These are phyloP conservation scores for Aspergillus japonicus DNA, from an alignment of 2,329 filamentous ascomycete genomes.

Conservation along the genomic window DNA sequence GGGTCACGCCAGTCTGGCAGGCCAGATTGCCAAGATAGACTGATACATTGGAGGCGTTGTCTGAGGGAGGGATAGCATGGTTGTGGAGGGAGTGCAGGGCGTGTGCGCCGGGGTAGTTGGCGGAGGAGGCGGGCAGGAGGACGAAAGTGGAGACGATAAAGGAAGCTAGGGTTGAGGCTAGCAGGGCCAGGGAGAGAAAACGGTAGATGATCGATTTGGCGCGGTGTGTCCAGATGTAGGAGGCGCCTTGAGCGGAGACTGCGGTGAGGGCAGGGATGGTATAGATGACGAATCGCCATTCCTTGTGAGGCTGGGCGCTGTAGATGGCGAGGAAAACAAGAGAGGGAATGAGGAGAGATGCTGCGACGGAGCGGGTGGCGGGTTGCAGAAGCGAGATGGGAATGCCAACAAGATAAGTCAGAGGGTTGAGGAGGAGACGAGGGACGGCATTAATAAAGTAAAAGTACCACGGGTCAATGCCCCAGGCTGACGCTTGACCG, in stretches of 20 bases:
- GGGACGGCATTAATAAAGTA: slow-evolving; percentile 83
- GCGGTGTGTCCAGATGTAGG: slow-evolving; percentile 66
- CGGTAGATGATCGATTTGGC: slow-evolving; percentile 59
- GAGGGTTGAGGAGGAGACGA: slow-evolving; percentile 77
- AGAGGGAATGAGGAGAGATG: slow-evolving; percentile 63
- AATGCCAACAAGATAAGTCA: slow-evolving; percentile 56
- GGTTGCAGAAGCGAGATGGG: slow-evolving; percentile 53
- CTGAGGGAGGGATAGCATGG: slow-evolving; percentile 15
- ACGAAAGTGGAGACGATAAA: slow-evolving; percentile 64
- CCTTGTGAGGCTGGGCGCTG: slow-evolving; percentile 90
- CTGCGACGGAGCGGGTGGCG: slow-evolving; percentile 49
- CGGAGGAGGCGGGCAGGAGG: slow-evolving; percentile 75
- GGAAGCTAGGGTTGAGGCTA: slow-evolving; percentile 60
- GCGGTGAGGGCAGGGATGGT: slow-evolving; percentile 77
- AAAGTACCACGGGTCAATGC: slow-evolving; percentile 78
- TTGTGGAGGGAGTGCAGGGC: slow-evolving; percentile 58
- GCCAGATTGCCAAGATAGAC: slow-evolving; percentile 62
- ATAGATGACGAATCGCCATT: slow-evolving; percentile 94
- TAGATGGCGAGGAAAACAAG: slow-evolving; percentile 75
- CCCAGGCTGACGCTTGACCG: slow-evolving; percentile 83
- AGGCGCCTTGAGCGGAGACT: slow-evolving; percentile 70
- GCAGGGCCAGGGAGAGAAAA: slow-evolving; percentile 55
- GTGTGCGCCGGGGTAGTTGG: slow-evolving; percentile 91
- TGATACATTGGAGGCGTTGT: slow-evolving; percentile 24
- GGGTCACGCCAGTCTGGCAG: slow-evolving; percentile 63